These are phyloP conservation scores for Camellia oleifera DNA, from an alignment of 179 eudicot genomes.

Conservation along the genomic window DNA sequence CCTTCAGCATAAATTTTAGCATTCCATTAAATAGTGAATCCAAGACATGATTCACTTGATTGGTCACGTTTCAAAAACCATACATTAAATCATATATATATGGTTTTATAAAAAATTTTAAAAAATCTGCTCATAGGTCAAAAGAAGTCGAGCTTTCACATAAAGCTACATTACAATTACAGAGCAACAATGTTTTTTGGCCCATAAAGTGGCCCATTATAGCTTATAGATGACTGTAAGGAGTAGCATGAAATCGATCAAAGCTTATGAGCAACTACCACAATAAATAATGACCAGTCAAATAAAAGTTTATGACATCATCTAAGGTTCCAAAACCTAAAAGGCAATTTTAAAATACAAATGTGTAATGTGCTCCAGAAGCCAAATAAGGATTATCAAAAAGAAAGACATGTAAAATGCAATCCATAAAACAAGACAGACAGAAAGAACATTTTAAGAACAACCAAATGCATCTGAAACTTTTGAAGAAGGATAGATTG, in stretches of 20 bases:
- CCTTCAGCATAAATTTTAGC: not conserved
- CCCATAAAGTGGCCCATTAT: not conserved
- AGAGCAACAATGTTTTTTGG: not conserved
- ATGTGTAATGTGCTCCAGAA: not conserved
- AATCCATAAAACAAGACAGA: not conserved
- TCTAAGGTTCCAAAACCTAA: not conserved
- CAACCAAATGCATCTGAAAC: not conserved
- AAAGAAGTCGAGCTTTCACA: not conserved
- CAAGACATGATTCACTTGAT: not conserved
- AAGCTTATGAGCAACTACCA: not conserved
- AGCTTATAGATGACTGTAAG: not conserved
- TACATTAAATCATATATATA: not conserved
- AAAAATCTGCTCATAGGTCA: not conserved
- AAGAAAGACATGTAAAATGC: too few species aligned
- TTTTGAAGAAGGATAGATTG: not conserved
- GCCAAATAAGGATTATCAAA: not conserved
- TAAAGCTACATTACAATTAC: not conserved
- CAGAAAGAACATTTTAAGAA: not conserved
- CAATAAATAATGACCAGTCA: not conserved
- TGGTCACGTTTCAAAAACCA: not conserved
- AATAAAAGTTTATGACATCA: not conserved
- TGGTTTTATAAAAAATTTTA: not conserved
- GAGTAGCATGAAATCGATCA: not conserved
- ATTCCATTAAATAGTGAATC: not conserved
- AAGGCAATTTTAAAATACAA: not conserved